These are phyloP conservation scores for Picochlorum sp. DNA, from an alignment of 139 green algal genomes.

Conservation along the genomic window DNA sequence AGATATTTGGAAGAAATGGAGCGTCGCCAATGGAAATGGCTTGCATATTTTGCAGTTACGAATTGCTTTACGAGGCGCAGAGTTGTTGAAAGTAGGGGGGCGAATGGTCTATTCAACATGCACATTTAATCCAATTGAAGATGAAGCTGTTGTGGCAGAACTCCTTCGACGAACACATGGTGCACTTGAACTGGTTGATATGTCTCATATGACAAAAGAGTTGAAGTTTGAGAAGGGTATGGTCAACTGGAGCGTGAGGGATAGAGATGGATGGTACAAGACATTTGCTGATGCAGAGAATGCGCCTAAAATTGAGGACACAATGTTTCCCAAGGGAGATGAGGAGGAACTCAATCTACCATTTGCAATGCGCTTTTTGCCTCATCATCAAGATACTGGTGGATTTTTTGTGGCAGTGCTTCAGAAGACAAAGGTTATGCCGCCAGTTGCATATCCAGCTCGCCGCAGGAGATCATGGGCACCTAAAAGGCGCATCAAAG, in stretches of 20 bases:
- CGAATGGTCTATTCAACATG: conserved; percentile 97
- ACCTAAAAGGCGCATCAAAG: neutral
- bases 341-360: conserved; percentile 65
- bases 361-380: conserved; percentile 92
- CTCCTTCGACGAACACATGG: conserved; percentile 48
- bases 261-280: conserved; percentile 46
- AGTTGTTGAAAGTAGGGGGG: conserved; percentile 83
- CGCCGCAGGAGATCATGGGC: neutral
- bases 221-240: conserved; percentile 71
- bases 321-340: conserved; percentile 70
- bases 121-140: conserved; percentile 96
- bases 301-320: conserved; percentile 51
- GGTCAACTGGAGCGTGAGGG: conserved; percentile 65
- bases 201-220: conserved; percentile 56
- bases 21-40: conserved; percentile 63
- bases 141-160: conserved; percentile 97
- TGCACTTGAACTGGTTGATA: conserved; percentile 80
- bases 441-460: conserved; percentile 4
- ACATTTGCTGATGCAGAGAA: conserved; percentile 50
- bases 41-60: conserved; percentile 83
- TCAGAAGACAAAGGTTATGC: conserved; percentile 56
- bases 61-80: conserved; percentile 69
- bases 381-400: conserved; percentile 91
- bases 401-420: conserved; percentile 98
- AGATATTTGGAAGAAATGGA: conserved; percentile 93